phyloP scores from a whole-genome alignment of 2,329 filamentous ascomycete genomes.

The Ilyonectria mors-panacis region DNA sequence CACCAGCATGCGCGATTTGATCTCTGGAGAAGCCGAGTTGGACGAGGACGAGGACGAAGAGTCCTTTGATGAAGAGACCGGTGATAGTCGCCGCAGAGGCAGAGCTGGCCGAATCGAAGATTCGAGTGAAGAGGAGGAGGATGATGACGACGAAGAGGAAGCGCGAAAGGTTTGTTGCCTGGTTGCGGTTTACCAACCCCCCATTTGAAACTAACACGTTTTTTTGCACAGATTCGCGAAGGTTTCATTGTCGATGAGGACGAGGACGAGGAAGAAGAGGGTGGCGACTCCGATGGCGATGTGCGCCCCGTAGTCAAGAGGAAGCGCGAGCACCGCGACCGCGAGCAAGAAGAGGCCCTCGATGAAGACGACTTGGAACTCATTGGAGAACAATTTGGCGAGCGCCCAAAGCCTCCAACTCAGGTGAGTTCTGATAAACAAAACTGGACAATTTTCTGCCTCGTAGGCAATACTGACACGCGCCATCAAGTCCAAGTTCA shows the following conservation, averaged over 20 bases:
- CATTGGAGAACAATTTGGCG: conserved; percentile 86
- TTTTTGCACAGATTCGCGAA: conserved; percentile 78
- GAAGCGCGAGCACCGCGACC: conserved; percentile 83
- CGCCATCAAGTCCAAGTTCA: conserved; percentile 84
- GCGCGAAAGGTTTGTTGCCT: conserved; percentile 74
- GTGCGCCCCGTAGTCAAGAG: conserved; percentile 72
- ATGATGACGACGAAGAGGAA: conserved; percentile 92
- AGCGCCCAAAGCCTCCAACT: conserved; percentile 71
- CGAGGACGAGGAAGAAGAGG: conserved; percentile 81
- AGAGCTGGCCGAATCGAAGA: conserved; percentile 71
- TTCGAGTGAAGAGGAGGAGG: conserved; percentile 92
- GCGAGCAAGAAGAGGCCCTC: conserved; percentile 88
- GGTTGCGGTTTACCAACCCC: conserved; percentile 6
- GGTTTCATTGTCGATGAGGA: conserved; percentile 98
- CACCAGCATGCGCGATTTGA: conserved; percentile 78
- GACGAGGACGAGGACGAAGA: conserved; percentile 90
- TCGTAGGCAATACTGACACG: conserved; percentile 13
- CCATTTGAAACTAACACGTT: conserved; percentile 32
- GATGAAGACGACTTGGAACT: conserved; percentile 97
- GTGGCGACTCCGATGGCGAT: conserved; percentile 69
- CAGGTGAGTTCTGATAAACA: conserved; percentile 71
- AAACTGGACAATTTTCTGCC: background rate
- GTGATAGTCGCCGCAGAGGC: conserved; percentile 66
- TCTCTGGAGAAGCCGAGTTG: conserved; percentile 88
- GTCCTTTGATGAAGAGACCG: conserved; percentile 83